Base-by-base conservation (phyloP, 148 eudicot species). In the Nepenthes gracilis region DNA sequence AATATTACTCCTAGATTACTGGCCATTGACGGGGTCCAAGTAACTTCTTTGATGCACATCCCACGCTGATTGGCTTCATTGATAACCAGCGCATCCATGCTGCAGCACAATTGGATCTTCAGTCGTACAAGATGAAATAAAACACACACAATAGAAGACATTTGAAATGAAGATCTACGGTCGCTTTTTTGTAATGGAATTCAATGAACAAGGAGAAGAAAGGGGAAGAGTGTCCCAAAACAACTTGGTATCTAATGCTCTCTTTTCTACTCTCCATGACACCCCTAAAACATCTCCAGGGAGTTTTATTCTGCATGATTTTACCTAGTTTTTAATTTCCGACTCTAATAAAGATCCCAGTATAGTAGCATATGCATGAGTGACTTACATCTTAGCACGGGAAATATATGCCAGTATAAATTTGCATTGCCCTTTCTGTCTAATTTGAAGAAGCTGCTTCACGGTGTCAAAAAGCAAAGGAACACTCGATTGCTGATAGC, bases 401-500 rank as follows among this genome's bases (percentile, higher is more conserved):
- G 98, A 92, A 38, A 92, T 85, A 65, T 88, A 92, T 12, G 71
- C 98, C 69, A 92, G 72, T 63, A 92, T 72, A 73, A 88, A 88
- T 70, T 78, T 82, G 75, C 94, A 88, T 6, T 65, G 66, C 36
- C 71, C 81, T 71, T 70, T 65, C 55, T 63, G 73, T 60, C 82
- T 69, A 9, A 70, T 8, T 12, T 57, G 59, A 70, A 92, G 86
- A 57, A 92, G 88, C 80, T 76, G 74, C 75, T 80, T 63, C 63
- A 85, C 98, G 0, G 94, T 78, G 66, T 80, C 66, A 48, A 88
- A 92, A 60, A 92, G 94, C 71, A 74, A 70, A 13, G 94, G 96
- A 69, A 92, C 66, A 64, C 83, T 92, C 1, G 77, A 64, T 77
- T 92, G 98, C 67, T 92, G 98, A 64, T 88, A 92, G 78, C 98